These are phyloP conservation scores for Globisporangium iwayamae DNA, from an alignment of 352 stramenopile genomes.

Conservation along the genomic window DNA sequence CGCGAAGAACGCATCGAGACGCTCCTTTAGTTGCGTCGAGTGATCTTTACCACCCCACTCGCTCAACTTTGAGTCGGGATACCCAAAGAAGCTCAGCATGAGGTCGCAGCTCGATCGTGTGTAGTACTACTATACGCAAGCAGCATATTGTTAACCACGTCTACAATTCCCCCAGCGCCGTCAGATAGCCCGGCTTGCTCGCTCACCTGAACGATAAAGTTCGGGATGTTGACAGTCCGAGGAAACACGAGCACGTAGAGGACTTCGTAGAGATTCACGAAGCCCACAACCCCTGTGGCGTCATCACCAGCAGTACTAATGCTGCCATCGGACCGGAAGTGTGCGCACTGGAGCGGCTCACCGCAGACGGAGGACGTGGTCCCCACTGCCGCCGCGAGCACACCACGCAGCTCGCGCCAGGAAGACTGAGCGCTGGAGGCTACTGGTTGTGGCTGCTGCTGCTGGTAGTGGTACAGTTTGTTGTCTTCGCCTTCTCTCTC, in stretches of 20 bases:
- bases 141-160: too few relatives aligned
- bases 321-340: conserved; percentile 21
- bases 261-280: conserved; percentile 49
- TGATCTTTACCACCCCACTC: conserved; percentile 14
- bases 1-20: conserved; percentile 28
- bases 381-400: conserved; percentile 55
- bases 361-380: conserved; percentile 43
- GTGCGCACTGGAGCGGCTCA: conserved; percentile 33
- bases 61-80: conserved; percentile 35
- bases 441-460: background rate
- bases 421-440: background rate
- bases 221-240: conserved; percentile 10
- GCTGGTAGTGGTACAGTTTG: conserved; percentile 38
- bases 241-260: conserved; percentile 52
- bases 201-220: conserved; percentile 21
- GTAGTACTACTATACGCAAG: conserved; percentile 35
- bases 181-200: background rate
- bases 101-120: conserved; percentile 48
- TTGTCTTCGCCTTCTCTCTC: conserved; percentile 75
- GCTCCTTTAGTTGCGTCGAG: conserved; percentile 10
- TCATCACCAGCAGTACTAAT: background rate
- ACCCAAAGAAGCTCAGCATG: conserved; percentile 49
- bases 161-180: background rate
- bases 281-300: conserved; percentile 27
- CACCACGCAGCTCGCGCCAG: conserved; percentile 47